Percentiles rank a stretch among this genome's conserved stretches.
These are phyloP conservation scores for Paraphoma chrysanthemicola DNA, from an alignment of 2,329 filamentous ascomycete species.

Conservation along the genomic window DNA sequence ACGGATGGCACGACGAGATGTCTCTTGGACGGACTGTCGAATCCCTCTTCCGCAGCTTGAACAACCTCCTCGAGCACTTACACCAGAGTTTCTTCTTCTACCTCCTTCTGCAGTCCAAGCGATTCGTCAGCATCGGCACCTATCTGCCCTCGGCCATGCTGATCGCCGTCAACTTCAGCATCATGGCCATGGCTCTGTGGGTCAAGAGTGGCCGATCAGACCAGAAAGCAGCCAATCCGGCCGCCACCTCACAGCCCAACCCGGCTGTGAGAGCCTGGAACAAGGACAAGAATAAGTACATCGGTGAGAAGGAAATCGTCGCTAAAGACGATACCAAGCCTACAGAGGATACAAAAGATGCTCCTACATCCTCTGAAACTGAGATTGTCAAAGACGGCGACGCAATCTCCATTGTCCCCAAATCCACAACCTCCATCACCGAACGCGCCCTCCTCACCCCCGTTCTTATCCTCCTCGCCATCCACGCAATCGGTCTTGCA, in stretches of 20 bases:
- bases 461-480: constrained; percentile 72
- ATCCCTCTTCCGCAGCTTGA: constrained; percentile 89
- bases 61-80: constrained; percentile 94
- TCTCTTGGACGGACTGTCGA: constrained; percentile 88
- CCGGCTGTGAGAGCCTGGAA: not conserved
- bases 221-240: not conserved
- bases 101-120: constrained; percentile 85
- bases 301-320: not conserved
- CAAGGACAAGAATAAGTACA: not conserved
- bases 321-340: constrained; percentile 7
- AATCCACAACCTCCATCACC: constrained; percentile 46
- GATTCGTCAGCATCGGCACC: constrained; percentile 97
- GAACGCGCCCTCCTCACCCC: constrained; percentile 77
- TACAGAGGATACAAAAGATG: constrained; percentile 48
- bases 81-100: constrained; percentile 99
- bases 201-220: constrained; percentile 72
- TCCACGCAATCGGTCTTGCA: constrained; percentile 78
- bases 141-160: constrained; percentile 98
- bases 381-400: constrained; percentile 45
- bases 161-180: constrained; percentile 90
- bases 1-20: constrained; percentile 98
- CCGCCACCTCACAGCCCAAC: not conserved
- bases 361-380: constrained; percentile 7
- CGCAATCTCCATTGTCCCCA: constrained; percentile 48
- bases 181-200: constrained; percentile 96